Base-by-base conservation (phyloP, 805 yeast species). In the Sugiyamaella smithiae region DNA sequence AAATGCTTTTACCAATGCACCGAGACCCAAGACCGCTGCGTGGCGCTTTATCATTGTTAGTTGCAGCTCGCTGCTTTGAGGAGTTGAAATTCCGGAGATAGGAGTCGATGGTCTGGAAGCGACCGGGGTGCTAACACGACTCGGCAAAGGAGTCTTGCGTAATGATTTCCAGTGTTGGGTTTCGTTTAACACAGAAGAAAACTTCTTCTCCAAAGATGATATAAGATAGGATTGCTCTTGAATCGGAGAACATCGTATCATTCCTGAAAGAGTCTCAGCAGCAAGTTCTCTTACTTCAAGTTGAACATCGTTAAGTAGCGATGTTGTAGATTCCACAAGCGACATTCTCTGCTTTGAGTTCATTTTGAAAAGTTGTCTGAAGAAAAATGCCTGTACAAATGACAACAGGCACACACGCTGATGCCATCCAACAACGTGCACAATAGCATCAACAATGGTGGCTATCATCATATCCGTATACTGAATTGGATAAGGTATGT, bases 1-100 rank as follows among this genome's bases (percentile, higher is more conserved):
- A 67, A 85, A 93, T 0, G 98, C 97, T 41, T 83, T 81, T 1
- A 93, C 79, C 37, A 91, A 69, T 0, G 97, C 87, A 6, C 97
- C 96, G 1, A 91, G 69, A 0, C 97, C 98, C 20, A 93, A 69
- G 0, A 90, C 82, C 1, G 95, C 88, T 2, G 95, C 96, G 63
- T 91, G 98, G 2, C 88, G 67, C 2, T 67, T 66, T 5, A 77
- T 68, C 8, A 69, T 62, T 48, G 16, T 72, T 72, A 36, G 63
- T 60, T 2, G 76, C 29, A 57, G 46, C 44, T 55, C 61, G 11
- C 52, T 45, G 16, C 38, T 23, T n/a, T 28, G 33, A 35, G 46
- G 46, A 8, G 50, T 47, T 2, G 24, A 19, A 8, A 8, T 40
- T 3, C 49, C 49, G n/a, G 43, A 42, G 16, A 36, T 17, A 6